Conservation (phyloP, 2,329 filamentous ascomycete species). For the Xylaria sp. region DNA sequence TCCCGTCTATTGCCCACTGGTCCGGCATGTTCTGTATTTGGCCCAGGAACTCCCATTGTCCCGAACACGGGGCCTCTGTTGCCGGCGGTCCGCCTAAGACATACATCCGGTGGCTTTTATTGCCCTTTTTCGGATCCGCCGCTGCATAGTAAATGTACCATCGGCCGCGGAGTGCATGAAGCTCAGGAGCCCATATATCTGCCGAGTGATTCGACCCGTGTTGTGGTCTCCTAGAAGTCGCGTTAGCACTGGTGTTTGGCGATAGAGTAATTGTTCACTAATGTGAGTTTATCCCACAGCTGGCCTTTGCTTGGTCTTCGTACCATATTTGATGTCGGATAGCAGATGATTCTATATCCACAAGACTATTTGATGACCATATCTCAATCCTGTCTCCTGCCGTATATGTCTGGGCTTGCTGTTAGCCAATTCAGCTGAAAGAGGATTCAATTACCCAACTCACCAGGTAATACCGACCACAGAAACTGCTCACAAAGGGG, state of each 20-base stretch:
- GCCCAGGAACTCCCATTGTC: conserved; percentile 50
- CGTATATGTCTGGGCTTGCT: conserved; percentile 48
- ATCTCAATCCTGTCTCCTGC: conserved; percentile 49
- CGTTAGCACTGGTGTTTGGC: conserved; percentile 3
- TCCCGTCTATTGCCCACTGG: conserved; percentile 52
- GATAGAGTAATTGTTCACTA: too few species aligned
- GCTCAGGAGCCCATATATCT: conserved; percentile 51
- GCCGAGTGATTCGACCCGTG: conserved; percentile 47
- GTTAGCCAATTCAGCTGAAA: conserved; percentile 22
- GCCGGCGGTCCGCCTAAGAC: conserved; percentile 48
- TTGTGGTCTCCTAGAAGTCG: conserved; percentile 45
- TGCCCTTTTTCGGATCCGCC: conserved; percentile 46
- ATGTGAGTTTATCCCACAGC: background rate
- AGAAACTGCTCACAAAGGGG: conserved; percentile 46
- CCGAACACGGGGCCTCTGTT: conserved; percentile 44
- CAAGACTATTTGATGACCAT: conserved; percentile 47
- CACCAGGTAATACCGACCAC: conserved; percentile 47
- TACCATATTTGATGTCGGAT: conserved; percentile 49
- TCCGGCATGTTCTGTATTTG: conserved; percentile 46
- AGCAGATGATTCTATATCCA: conserved; percentile 45
- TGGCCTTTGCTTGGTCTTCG: conserved; percentile 7
- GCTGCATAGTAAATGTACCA: conserved; percentile 53
- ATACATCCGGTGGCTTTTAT: conserved; percentile 50
- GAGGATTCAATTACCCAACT: background rate
- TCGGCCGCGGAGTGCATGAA: conserved; percentile 47